phyloP scores from a whole-genome alignment of 1,284 basidiomycete species.

The Fomitopsis schrenkii region DNA sequence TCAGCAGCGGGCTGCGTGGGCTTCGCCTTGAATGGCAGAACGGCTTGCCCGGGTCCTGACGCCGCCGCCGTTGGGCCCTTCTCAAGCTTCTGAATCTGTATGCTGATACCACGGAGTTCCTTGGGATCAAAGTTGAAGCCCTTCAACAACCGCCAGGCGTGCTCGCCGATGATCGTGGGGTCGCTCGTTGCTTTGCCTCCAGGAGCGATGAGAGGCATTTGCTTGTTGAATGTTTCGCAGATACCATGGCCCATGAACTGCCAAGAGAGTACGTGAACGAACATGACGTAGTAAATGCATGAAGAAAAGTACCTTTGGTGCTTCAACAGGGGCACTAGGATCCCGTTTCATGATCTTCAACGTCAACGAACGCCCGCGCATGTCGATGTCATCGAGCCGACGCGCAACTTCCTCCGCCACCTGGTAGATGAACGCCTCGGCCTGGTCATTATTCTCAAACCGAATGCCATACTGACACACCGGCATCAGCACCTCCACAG shows the following conservation, averaged over 20 bases:
- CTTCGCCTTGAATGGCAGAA: constrained; percentile 46
- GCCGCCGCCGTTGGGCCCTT: constrained; percentile 23
- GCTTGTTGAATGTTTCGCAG: constrained; percentile 83
- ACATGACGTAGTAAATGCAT: neutral
- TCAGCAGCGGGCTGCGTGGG: neutral
- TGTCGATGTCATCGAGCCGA: constrained; percentile 62
- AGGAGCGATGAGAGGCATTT: constrained; percentile 52
- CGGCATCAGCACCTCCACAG: neutral
- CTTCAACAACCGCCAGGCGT: constrained; percentile 74
- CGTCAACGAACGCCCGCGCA: constrained; percentile 72
- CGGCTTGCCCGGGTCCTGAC: constrained; percentile 44
- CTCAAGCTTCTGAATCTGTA: constrained; percentile 91
- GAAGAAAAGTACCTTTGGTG: constrained; percentile 70
- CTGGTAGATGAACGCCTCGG: constrained; percentile 71
- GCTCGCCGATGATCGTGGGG: constrained; percentile 65
- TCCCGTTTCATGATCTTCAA: constrained; percentile 90
- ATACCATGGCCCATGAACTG: constrained; percentile 92
- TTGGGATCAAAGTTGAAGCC: constrained; percentile 75
- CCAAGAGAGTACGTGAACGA: neutral
- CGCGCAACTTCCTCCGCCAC: constrained; percentile 76
- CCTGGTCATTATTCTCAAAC: constrained; percentile 80
- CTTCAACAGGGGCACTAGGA: constrained; percentile 83
- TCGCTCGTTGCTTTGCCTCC: constrained; percentile 74
- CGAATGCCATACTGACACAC: constrained; percentile 84
- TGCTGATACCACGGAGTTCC: constrained; percentile 91